phyloP scores from a whole-genome alignment of 768 basidiomycete species.

The Plicaturopsis crispa region DNA sequence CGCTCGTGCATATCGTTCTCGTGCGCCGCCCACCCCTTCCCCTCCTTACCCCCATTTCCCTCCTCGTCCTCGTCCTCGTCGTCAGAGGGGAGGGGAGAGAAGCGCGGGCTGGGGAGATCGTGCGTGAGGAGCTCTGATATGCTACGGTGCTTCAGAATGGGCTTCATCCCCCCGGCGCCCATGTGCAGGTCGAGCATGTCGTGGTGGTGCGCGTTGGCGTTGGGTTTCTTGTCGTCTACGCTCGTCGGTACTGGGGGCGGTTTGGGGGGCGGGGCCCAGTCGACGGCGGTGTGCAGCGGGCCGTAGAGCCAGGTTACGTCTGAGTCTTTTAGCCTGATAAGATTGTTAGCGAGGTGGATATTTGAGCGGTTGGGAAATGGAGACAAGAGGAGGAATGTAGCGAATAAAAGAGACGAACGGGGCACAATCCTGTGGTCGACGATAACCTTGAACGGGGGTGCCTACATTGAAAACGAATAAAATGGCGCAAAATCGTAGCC shows the following conservation, averaged over 20 bases:
- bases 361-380: no score
- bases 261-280: constrained; percentile 67
- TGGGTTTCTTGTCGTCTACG: constrained; percentile 27
- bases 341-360: no score
- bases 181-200: constrained; percentile 48
- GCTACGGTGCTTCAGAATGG: constrained; percentile 96
- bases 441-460: no score
- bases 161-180: no score
- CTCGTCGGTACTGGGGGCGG: constrained; percentile 32
- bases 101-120: constrained; percentile 61
- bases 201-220: constrained; percentile 34
- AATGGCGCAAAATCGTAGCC: no score
- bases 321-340: constrained; percentile 90
- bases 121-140: constrained; percentile 83
- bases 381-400: no score
- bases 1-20: no score
- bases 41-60: no score
- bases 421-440: no score
- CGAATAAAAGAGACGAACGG: no score
- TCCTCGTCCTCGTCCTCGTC: constrained; percentile 16
- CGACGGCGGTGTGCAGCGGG: constrained; percentile 89
- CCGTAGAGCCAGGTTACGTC: constrained; percentile 99
- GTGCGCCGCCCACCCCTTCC: no score
- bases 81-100: constrained; percentile 51
- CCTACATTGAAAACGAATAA: no score